These are phyloP conservation scores for Lepraria neglecta DNA, from an alignment of 495 filamentous ascomycete genomes.

Conservation along the genomic window DNA sequence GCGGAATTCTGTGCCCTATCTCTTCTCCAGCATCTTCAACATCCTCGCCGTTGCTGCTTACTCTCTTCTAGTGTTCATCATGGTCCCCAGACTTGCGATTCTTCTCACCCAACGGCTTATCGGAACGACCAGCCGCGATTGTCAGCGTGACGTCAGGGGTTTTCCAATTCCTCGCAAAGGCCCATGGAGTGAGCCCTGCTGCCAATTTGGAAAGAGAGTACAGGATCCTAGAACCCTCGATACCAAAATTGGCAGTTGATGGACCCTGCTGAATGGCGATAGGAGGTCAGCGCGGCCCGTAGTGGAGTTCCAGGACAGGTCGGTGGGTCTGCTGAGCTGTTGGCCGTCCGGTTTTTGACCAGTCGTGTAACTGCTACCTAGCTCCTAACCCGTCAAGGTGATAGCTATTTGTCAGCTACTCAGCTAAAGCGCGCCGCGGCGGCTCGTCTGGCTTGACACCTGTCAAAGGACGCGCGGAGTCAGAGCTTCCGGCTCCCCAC, in stretches of 20 bases:
- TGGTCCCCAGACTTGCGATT: neutral
- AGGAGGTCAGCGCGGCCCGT: neutral
- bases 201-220: neutral
- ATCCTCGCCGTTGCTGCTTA: neutral
- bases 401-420: slow-evolving; percentile 1
- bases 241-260: neutral
- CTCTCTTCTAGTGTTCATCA: neutral
- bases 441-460: neutral
- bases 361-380: neutral
- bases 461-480: neutral
- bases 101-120: neutral
- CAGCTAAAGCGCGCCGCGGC: neutral
- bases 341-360: neutral
- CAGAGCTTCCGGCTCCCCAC: neutral
- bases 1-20: too few relatives aligned
- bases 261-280: neutral
- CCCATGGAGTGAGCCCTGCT: neutral
- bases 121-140: neutral
- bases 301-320: neutral
- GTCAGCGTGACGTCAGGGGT: neutral
- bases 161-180: neutral
- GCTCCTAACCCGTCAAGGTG: neutral
- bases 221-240: neutral
- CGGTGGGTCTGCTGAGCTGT: neutral
- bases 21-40: neutral